phyloP scores from a whole-genome alignment of 257 asterid genomes.

The Nemophila menziesii region DNA sequence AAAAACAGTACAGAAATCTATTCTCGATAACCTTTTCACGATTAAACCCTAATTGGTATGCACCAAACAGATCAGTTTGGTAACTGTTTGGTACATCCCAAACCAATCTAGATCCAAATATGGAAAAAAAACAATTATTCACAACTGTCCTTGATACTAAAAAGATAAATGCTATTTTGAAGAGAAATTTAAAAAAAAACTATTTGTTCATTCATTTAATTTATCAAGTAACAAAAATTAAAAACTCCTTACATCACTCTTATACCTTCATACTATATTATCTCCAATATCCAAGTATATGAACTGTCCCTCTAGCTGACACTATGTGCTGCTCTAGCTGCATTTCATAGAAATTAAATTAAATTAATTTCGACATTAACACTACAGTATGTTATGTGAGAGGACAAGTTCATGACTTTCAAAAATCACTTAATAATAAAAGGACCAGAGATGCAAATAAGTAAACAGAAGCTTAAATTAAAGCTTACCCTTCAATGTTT shows the following conservation, averaged over 20 bases:
- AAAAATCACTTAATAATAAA: not conserved
- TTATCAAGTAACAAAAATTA: not conserved
- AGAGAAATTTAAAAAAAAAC: no score
- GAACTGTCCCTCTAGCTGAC: conserved; percentile 66
- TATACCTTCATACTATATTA: not conserved
- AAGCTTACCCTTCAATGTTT: conserved; percentile 27
- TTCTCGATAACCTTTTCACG: no score
- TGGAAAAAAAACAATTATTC: no score
- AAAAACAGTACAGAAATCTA: no score
- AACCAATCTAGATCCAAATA: no score
- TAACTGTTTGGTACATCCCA: no score
- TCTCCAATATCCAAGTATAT: conserved; percentile 19
- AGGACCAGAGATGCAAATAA: not conserved
- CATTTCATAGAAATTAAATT: conserved; percentile 10
- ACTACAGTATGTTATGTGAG: not conserved
- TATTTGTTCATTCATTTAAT: no score
- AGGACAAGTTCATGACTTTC: not conserved
- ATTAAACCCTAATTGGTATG: no score
- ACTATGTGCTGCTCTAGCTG: conserved; percentile 73
- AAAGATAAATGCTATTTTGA: no score
- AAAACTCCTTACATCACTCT: not conserved
- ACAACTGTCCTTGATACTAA: no score
- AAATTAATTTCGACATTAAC: not conserved
- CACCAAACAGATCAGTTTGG: no score
- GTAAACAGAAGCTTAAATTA: not conserved